Evolutionary conservation across 1,284 basidiomycete species (phyloP).

Genomic region (Tilletia indica): DNA sequence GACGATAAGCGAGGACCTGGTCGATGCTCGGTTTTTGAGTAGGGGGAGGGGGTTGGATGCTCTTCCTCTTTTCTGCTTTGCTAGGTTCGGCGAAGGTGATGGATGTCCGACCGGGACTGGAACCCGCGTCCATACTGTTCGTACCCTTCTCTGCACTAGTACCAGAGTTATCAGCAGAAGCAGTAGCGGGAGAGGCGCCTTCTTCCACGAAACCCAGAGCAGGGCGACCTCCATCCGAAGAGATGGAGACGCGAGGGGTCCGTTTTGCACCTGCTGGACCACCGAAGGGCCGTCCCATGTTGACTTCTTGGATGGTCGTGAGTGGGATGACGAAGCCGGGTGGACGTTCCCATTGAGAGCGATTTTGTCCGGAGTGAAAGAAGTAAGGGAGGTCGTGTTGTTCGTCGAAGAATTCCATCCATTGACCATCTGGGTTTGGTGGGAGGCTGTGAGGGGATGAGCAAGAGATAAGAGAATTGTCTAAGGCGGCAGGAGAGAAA

Average conservation of each 20-base stretch:
- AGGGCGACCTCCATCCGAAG: background rate
- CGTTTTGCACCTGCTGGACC: background rate
- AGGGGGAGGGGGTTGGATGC: conserved; percentile 19
- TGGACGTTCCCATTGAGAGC: conserved; percentile 85
- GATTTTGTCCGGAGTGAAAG: conserved; percentile 81
- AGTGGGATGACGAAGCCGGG: conserved; percentile 83
- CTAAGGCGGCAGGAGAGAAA: background rate
- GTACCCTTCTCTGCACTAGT: too few relatives aligned
- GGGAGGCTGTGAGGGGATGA: conserved; percentile 61
- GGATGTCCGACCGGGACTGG: conserved; percentile 24
- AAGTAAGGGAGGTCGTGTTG: conserved; percentile 79
- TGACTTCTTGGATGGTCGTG: conserved; percentile 70
- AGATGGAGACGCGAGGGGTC: conserved; percentile 1
- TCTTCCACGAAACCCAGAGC: too few relatives aligned
- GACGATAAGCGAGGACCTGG: conserved; percentile 22
- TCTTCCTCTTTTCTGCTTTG: background rate
- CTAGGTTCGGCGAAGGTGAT: conserved; percentile 16
- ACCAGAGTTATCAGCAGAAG: background rate
- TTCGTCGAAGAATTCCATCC: conserved; percentile 89
- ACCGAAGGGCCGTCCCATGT: conserved; percentile 5
- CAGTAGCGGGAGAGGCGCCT: background rate
- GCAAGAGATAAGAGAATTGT: background rate
- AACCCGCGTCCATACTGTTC: background rate
- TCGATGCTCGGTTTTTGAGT: conserved; percentile 22
- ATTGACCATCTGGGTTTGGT: conserved; percentile 78